Evolutionary conservation across 225 moss, liverwort and hornwort species (phyloP).

Genomic region (Antitrichia curtipendula): DNA sequence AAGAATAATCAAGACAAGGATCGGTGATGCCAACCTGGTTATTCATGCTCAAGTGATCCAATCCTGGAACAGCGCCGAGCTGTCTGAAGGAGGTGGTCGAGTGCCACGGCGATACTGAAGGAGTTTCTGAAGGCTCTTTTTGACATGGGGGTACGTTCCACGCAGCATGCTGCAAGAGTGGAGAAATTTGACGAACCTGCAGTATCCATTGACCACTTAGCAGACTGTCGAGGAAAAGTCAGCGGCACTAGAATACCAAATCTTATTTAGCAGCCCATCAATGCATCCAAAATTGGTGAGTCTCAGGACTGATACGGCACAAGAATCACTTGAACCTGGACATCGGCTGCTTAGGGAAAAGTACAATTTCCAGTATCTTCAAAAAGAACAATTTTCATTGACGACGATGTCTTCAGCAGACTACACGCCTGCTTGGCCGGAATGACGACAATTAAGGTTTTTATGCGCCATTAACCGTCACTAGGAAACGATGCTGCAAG

Average conservation of each 20-base stretch:
- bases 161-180: background rate
- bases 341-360: background rate
- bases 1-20: background rate
- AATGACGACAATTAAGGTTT: background rate
- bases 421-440: background rate
- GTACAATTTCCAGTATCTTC: background rate
- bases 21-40: conserved; percentile 17
- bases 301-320: background rate
- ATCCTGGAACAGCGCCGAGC: conserved; percentile 21
- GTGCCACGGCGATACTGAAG: background rate
- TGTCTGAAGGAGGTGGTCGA: conserved; percentile 3
- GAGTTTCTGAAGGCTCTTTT: background rate
- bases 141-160: background rate
- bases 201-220: background rate
- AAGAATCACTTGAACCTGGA: background rate
- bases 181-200: conserved; percentile 9
- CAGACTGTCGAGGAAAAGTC: background rate
- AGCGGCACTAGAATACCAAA: background rate
- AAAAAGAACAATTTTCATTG: background rate
- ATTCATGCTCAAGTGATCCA: conserved; percentile 9
- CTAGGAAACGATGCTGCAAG: background rate
- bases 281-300: background rate
- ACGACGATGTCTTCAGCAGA: background rate
- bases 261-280: background rate
- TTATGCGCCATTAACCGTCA: background rate